Percentiles rank a stretch among this genome's conserved stretches.
Evolutionary conservation across 2,329 filamentous ascomycete species (phyloP).

Genomic region (Arachnopeziza araneosa): DNA sequence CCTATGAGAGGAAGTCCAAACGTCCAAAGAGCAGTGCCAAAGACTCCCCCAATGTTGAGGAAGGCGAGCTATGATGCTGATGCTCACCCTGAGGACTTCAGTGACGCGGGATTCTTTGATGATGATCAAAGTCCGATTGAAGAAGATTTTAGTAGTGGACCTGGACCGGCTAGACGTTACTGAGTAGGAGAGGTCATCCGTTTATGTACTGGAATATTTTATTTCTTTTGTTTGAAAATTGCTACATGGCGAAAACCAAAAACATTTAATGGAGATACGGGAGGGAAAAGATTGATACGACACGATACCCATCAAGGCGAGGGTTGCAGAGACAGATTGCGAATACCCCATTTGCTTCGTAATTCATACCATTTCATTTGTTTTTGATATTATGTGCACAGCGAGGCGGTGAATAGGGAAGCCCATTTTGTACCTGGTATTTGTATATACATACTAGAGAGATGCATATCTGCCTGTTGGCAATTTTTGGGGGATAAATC

Average conservation of each 20-base stretch:
- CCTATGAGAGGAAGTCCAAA: constrained; percentile 35
- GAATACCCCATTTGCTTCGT: not conserved
- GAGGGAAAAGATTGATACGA: not conserved
- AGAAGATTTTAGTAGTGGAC: not conserved
- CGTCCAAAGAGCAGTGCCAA: constrained; percentile 34
- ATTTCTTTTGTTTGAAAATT: not conserved
- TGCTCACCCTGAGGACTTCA: constrained; percentile 49
- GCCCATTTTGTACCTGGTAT: not conserved
- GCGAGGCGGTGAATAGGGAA: not conserved
- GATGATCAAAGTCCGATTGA: constrained; percentile 29
- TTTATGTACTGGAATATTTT: not conserved
- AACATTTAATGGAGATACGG: not conserved
- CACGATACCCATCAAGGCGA: not conserved
- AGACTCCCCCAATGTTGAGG: constrained; percentile 57
- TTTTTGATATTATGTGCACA: not conserved
- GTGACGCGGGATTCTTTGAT: constrained; percentile 32
- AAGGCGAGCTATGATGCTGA: constrained; percentile 55
- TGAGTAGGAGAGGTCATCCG: not conserved
- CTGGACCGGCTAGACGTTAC: not conserved
- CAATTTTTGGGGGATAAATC: not conserved
- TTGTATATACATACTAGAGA: not conserved
- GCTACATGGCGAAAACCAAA: not conserved
- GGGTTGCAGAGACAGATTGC: not conserved
- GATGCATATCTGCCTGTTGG: not conserved
- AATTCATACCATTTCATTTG: not conserved